These are phyloP conservation scores for Diospyros kaki DNA, from an alignment of 148 eudicot species.

Conservation along the genomic window DNA sequence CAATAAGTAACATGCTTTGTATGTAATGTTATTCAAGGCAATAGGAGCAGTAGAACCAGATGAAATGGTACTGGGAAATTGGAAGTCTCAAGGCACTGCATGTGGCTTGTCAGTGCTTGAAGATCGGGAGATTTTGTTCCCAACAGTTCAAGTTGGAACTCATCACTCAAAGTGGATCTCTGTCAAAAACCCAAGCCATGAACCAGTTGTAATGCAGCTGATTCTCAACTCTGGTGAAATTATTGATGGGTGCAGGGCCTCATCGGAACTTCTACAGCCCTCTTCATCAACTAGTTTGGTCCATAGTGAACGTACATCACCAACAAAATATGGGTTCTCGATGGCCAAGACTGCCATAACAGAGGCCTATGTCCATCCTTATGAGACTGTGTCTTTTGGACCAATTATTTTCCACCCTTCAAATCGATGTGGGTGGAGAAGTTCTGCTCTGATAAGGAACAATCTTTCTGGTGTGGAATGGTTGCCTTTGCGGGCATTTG, in stretches of 20 bases:
- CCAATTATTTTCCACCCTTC: conserved; percentile 82
- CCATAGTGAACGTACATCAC: conserved; percentile 33
- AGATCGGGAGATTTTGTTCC: conserved; percentile 48
- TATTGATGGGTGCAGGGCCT: conserved; percentile 43
- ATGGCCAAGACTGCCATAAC: conserved; percentile 45
- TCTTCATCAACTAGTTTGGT: conserved; percentile 39
- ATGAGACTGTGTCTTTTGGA: conserved; percentile 55
- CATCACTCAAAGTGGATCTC: conserved; percentile 45
- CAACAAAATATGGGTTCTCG: conserved; percentile 58
- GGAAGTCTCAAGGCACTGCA: conserved; percentile 60
- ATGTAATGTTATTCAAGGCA: conserved; percentile 25
- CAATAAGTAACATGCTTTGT: neutral
- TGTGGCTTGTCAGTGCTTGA: conserved; percentile 48
- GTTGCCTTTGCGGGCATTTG: conserved; percentile 64
- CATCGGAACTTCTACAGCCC: conserved; percentile 37
- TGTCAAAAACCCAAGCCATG: conserved; percentile 63
- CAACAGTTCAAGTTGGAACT: conserved; percentile 54
- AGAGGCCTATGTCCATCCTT: conserved; percentile 69
- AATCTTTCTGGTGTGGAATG: conserved; percentile 87
- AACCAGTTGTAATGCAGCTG: conserved; percentile 71
- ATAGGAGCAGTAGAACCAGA: conserved; percentile 44
- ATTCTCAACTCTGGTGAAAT: conserved; percentile 54
- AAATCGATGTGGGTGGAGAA: conserved; percentile 71
- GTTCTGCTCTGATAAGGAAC: conserved; percentile 72
- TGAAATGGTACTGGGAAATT: conserved; percentile 51